Percentiles rank a stretch among this genome's conserved stretches.
Conservation (phyloP, 1,139 yeast genomes). For the Pichia terricola region DNA sequence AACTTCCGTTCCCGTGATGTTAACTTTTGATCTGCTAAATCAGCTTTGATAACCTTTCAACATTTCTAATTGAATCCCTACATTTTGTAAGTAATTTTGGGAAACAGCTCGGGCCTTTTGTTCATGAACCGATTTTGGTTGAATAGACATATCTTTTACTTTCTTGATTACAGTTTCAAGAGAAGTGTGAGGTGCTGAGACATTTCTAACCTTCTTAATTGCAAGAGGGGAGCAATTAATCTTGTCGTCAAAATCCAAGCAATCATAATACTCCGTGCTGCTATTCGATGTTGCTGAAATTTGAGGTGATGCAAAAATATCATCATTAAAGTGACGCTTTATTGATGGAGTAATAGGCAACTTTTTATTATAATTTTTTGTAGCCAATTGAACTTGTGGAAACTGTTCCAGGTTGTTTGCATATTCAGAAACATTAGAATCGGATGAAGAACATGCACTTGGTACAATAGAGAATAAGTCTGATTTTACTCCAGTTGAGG, state of each 20-base stretch:
- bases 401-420: not conserved
- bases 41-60: conserved; percentile 19
- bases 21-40: not conserved
- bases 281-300: no score
- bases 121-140: no score
- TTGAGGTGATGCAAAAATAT: no score
- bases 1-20: no score
- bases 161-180: no score
- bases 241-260: no score
- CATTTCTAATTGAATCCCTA: conserved; percentile 22
- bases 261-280: no score
- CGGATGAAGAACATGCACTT: not conserved
- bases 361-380: conserved; percentile 8
- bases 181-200: no score
- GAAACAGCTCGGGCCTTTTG: conserved; percentile 7
- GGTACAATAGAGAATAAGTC: conserved; percentile 8
- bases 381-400: not conserved
- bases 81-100: conserved; percentile 14
- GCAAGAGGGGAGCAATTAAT: no score
- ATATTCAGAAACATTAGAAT: not conserved
- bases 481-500: conserved; percentile 1
- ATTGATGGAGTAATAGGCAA: conserved; percentile 10
- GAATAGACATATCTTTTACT: no score
- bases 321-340: no score
- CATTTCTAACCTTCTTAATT: no score